Evolutionary conservation across 257 asterid species (phyloP).

Genomic region (Solanum phureja): DNA sequence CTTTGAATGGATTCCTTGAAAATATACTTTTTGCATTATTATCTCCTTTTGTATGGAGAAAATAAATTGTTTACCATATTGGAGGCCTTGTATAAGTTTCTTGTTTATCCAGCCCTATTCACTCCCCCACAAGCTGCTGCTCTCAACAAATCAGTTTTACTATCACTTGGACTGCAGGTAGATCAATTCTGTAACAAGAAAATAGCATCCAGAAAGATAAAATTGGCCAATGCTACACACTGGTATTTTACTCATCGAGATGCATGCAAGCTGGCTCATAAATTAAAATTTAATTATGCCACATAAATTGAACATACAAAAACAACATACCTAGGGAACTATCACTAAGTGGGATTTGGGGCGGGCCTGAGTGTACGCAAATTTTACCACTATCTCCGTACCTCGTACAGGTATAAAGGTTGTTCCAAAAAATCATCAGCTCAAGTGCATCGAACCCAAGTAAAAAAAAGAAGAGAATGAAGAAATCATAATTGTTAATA

Average conservation of each 20-base stretch:
- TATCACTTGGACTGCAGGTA: not conserved
- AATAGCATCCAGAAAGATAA: not conserved
- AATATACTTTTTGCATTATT: not conserved
- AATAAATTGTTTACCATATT: no score
- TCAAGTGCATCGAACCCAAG: no score
- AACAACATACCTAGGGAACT: no score
- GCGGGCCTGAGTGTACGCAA: accelerated
- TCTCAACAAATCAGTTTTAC: not conserved
- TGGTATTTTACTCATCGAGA: not conserved
- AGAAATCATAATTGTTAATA: no score
- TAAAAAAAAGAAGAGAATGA: no score
- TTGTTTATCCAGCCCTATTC: not conserved
- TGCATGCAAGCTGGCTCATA: not conserved
- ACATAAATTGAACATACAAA: no score
- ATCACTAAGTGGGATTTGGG: accelerated
- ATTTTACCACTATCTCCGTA: accelerated
- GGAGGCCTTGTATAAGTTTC: not conserved
- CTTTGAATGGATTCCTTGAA: not conserved
- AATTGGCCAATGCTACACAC: not conserved
- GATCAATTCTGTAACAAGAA: not conserved
- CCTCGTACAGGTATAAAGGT: no score
- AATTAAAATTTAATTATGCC: not conserved
- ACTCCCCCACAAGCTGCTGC: not conserved
- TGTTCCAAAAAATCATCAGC: no score
- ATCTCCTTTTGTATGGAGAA: not conserved